These are phyloP conservation scores for Incumbomyces lentus DNA, from an alignment of 2,329 filamentous ascomycete species.

Conservation along the genomic window DNA sequence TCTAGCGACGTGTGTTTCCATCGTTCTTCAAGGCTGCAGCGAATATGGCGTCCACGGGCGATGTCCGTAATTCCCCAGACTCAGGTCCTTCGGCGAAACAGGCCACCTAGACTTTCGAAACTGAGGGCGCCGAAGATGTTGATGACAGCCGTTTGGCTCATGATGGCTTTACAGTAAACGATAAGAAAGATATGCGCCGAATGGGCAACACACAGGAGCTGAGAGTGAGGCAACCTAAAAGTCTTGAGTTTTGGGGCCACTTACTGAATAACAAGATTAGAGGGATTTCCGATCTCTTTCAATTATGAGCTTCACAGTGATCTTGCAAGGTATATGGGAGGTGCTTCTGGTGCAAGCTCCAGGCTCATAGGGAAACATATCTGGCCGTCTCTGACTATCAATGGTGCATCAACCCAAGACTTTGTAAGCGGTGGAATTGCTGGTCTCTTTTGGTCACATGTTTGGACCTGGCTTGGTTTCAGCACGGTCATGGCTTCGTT, in stretches of 20 bases:
- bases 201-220: slow-evolving; percentile 43
- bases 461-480: slow-evolving; percentile 3
- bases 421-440: neutral
- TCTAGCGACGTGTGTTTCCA: too few relatives aligned
- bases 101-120: too few relatives aligned
- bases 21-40: too few relatives aligned
- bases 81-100: too few relatives aligned
- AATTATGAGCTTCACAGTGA: slow-evolving; percentile 9
- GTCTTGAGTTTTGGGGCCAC: neutral
- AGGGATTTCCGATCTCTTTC: slow-evolving; percentile 7
- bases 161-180: slow-evolving; percentile 15
- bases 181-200: slow-evolving; percentile 38
- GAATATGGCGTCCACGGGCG: too few relatives aligned
- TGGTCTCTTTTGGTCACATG: slow-evolving; percentile 5
- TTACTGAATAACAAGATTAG: neutral
- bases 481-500: neutral
- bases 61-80: too few relatives aligned
- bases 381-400: too few relatives aligned
- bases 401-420: too few relatives aligned
- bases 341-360: neutral
- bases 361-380: too few relatives aligned
- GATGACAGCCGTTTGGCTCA: too few relatives aligned
- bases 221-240: slow-evolving; percentile 16
- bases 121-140: too few relatives aligned
- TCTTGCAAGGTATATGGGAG: slow-evolving; percentile 7